A percentile compares a stretch with the other conserved stretches of the same genome.
Evolutionary conservation across 352 stramenopile genomes (phyloP).

Genomic region (Sclerospora graminicola): DNA sequence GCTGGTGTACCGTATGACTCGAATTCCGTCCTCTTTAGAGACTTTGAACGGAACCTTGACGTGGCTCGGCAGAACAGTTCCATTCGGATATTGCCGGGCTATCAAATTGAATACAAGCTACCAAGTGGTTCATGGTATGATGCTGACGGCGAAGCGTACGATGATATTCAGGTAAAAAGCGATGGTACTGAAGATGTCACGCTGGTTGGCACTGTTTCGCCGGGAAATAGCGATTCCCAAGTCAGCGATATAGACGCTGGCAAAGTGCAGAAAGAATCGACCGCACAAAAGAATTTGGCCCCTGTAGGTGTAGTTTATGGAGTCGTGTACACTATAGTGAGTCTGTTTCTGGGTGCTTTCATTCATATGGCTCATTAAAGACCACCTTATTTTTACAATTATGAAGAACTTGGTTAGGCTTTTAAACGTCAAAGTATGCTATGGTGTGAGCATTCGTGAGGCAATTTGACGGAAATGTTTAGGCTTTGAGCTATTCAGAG

Average conservation of each 20-base stretch:
- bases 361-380: too few relatives aligned
- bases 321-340: background rate
- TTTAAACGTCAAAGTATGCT: too few relatives aligned
- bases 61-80: slow-evolving; percentile 18
- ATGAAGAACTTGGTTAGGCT: too few relatives aligned
- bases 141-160: slow-evolving; percentile 12
- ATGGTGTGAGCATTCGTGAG: too few relatives aligned
- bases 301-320: background rate
- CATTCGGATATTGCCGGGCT: slow-evolving; percentile 21
- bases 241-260: slow-evolving; percentile 13
- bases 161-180: slow-evolving; percentile 2
- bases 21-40: slow-evolving; percentile 30
- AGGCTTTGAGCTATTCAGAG: too few relatives aligned
- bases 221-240: slow-evolving; percentile 10
- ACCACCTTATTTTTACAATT: too few relatives aligned
- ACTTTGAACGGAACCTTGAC: slow-evolving; percentile 34
- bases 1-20: slow-evolving; percentile 32
- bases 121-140: slow-evolving; percentile 19
- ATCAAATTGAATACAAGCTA: slow-evolving; percentile 27
- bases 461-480: too few relatives aligned
- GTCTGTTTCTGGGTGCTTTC: slow-evolving; percentile 4
- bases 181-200: slow-evolving; percentile 3
- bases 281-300: slow-evolving; percentile 4
- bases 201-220: slow-evolving; percentile 14
- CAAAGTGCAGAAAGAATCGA: slow-evolving; percentile 8